Conservation (phyloP, 2,329 filamentous ascomycete species). For the Alternaria postmessia region DNA sequence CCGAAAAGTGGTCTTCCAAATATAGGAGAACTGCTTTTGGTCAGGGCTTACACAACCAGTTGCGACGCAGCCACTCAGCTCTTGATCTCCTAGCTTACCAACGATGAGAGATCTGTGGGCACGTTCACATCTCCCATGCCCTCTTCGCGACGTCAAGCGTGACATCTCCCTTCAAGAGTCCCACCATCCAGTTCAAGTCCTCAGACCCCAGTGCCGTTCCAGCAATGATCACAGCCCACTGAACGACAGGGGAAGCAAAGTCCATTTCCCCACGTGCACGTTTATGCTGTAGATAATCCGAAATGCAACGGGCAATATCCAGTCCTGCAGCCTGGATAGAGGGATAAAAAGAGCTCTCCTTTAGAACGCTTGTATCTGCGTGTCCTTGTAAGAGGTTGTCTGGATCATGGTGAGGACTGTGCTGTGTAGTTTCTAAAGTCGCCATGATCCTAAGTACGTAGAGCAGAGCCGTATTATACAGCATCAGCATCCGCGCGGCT, state of each 20-base stretch:
- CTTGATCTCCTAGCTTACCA: neutral
- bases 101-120: neutral
- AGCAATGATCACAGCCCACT: slow-evolving; percentile 33
- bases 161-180: neutral
- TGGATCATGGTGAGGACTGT: neutral
- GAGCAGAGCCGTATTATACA: slow-evolving; percentile 42
- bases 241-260: slow-evolving; percentile 25
- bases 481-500: slow-evolving; percentile 31
- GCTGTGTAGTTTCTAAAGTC: slow-evolving; percentile 10
- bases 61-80: neutral
- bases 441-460: slow-evolving; percentile 32
- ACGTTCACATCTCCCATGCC: slow-evolving; percentile 1
- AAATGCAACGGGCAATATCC: slow-evolving; percentile 32
- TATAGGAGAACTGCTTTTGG: neutral
- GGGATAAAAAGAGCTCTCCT: neutral
- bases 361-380: neutral
- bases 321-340: slow-evolving; percentile 24
- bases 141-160: neutral
- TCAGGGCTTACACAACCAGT: neutral
- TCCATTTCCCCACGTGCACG: slow-evolving; percentile 7
- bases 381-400: neutral
- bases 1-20: neutral
- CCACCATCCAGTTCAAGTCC: neutral
- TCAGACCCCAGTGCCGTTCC: slow-evolving; percentile 22
- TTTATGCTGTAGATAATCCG: slow-evolving; percentile 24